Conservation (phyloP, 805 yeast genomes). For the Wickerhamomyces alni region DNA sequence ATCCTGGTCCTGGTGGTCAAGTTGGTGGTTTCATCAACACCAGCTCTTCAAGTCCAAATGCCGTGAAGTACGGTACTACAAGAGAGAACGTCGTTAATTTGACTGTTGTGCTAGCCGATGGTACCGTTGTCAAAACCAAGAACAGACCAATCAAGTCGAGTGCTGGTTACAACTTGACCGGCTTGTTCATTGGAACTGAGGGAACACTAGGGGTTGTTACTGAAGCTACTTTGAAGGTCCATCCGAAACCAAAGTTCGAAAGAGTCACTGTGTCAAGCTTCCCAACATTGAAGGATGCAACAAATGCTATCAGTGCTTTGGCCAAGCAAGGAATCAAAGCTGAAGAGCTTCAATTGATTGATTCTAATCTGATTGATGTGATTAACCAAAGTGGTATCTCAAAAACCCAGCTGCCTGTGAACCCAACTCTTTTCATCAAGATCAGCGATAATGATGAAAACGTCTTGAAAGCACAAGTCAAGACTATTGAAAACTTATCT, state of each 20-base stretch:
- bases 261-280: slow-evolving; percentile 62
- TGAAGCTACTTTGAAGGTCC: slow-evolving; percentile 63
- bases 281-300: slow-evolving; percentile 63
- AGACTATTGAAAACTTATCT: slow-evolving; percentile 36
- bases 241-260: slow-evolving; percentile 54
- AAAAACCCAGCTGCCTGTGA: slow-evolving; percentile 33
- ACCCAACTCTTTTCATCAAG: slow-evolving; percentile 57
- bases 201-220: slow-evolving; percentile 73
- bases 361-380: slow-evolving; percentile 59
- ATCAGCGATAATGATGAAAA: slow-evolving; percentile 40
- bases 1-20: slow-evolving; percentile 70
- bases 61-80: slow-evolving; percentile 69
- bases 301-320: slow-evolving; percentile 54
- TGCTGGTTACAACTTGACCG: slow-evolving; percentile 73
- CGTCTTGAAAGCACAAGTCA: slow-evolving; percentile 34
- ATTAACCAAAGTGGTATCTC: slow-evolving; percentile 50
- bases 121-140: slow-evolving; percentile 62
- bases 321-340: slow-evolving; percentile 54
- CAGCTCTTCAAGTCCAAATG: slow-evolving; percentile 71
- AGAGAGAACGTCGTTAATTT: slow-evolving; percentile 57
- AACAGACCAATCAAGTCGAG: slow-evolving; percentile 66
- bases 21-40: slow-evolving; percentile 71
- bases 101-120: slow-evolving; percentile 72
- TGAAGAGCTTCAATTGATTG: slow-evolving; percentile 68
- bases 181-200: slow-evolving; percentile 63